Evolutionary conservation across 2,329 filamentous ascomycete species (phyloP), one percentile per base, ranked within the genome.

Genomic region (Pyricularia grisea): DNA sequence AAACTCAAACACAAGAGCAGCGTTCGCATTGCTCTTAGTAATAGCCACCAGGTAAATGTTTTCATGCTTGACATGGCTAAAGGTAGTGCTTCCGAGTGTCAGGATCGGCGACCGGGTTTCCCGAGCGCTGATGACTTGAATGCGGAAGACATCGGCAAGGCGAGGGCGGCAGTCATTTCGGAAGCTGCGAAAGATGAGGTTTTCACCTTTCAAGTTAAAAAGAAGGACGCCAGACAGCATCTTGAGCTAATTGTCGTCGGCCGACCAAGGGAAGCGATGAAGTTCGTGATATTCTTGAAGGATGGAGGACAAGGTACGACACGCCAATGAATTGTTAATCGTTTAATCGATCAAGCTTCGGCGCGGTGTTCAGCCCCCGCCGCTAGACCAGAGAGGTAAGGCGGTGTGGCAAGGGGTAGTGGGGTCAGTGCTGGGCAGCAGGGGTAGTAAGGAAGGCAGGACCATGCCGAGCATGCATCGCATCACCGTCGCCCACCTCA

Each of bases 121-220:
- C 68, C 95, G 90, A 79, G 99, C 99, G 75, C 93, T 97, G 79
- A 99, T 98, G 82, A 99, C 94, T 79, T 99, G 95, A 80, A 99
- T 99, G 80, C 95, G 94, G 82, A 99, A 99, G 82, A 99, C 94
- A 78, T 99, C 95, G 82, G 95, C 95, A 73, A 99, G 91, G 68
- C 95, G 93, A 69, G 95, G 95, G 69, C 96, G 93, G 82, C 95
- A 98, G 83, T 99, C 96, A 79, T 97, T 97, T 77, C 95, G 93
- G 82, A 99, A 99, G 76, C 95, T 93, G 77, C 95, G 93, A 84
- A 99, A 97, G 81, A 99, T 99, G 77, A 99, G 92, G 81, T 99
- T 97, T 84, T 99, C 95, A 82, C 95, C 95, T 83, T 99, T 99
- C 80, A 99, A 95, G 75, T 99, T 99, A 87, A 99, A 99, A 74